Evolutionary conservation across 2,329 filamentous ascomycete genomes (phyloP), one percentile per base, ranked within the genome.

Genomic region (Graphilbum fragrans): DNA sequence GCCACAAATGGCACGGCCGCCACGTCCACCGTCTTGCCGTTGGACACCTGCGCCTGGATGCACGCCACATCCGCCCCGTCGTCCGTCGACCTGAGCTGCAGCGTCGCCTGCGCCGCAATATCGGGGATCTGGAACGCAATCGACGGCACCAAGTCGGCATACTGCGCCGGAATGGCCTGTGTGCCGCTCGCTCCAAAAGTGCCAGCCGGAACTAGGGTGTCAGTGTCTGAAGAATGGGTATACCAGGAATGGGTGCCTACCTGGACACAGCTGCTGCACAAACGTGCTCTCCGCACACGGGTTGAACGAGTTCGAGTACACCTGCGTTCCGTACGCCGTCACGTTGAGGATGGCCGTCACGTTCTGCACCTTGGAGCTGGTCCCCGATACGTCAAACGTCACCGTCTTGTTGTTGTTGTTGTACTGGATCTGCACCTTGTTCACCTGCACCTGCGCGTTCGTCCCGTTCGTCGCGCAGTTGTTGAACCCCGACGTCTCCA

Each of bases 101-200:
- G 66, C 35, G 80, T 92, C 27, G 88, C 92, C 53, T 81, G 64
- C 31, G 90, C 90, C 42, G 90, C 81, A 51, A 98, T 82, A 57
- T 98, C 88, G 38, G 92, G 92, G 25, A 98, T 70, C 46, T 76
- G 74, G 64, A 95, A 98, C 12, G 90, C 90, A 50, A 98, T 94
- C 3, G 76, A 65, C 2, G 92, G 92, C 33, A 98, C 90, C 61
- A 82, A 64, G 41, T 70, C 70, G 42, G 85, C 78, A 55, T 80
- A 90, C 46, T 78, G 55, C 0, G 72, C 61, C 16, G 87, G 83
- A 32, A 98, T 83, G 23, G 67, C 61, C 58, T 92, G 82, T 4
- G 63, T 65, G 37, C 87, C 90, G 35, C 66, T 63, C 8, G 90
- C 87, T 14, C 75, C 62, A 54, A 96, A 98, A 6, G 60, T 63